Percentiles rank a stretch among this genome's conserved stretches.
phyloP scores from a whole-genome alignment of 768 basidiomycete genomes.

The Trametes sanguinea region DNA sequence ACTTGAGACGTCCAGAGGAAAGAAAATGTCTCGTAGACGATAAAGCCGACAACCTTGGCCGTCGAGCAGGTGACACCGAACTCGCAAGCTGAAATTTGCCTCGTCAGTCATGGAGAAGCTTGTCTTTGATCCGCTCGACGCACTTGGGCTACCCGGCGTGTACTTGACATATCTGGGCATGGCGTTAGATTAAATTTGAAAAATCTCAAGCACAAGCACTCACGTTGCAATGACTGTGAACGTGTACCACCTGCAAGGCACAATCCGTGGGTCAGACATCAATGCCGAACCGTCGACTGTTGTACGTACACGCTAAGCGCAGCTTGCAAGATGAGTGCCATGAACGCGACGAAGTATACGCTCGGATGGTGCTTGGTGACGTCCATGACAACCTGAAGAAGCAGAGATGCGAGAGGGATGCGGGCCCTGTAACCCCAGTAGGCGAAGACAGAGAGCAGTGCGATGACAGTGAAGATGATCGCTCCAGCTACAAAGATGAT shows the following conservation, averaged over 20 bases:
- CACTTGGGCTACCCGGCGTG: conserved; percentile 76
- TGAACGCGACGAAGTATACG: conserved; percentile 77
- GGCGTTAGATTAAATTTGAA: not conserved
- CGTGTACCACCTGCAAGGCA: conserved; percentile 61
- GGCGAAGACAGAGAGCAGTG: conserved; percentile 69
- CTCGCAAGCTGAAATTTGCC: conserved; percentile 44
- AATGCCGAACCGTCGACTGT: not conserved
- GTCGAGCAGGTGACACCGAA: conserved; percentile 61
- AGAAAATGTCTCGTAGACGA: conserved; percentile 80
- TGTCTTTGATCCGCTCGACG: conserved; percentile 24
- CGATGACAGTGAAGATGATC: conserved; percentile 82
- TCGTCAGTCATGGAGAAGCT: not conserved
- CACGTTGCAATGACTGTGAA: conserved; percentile 79
- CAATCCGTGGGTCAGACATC: conserved; percentile 8
- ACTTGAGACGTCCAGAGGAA: conserved; percentile 87
- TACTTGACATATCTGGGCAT: conserved; percentile 56
- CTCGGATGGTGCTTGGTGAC: conserved; percentile 80
- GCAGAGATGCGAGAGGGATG: conserved; percentile 76
- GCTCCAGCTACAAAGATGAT: conserved; percentile 62
- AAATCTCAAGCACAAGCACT: not conserved
- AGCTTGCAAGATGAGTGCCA: conserved; percentile 71
- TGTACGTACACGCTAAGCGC: conserved; percentile 62
- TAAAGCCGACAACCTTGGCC: conserved; percentile 73
- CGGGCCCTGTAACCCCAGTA: conserved; percentile 74
- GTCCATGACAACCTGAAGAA: conserved; percentile 84